Conservation (phyloP, 768 basidiomycete species). For the Agrocybe pediades region DNA sequence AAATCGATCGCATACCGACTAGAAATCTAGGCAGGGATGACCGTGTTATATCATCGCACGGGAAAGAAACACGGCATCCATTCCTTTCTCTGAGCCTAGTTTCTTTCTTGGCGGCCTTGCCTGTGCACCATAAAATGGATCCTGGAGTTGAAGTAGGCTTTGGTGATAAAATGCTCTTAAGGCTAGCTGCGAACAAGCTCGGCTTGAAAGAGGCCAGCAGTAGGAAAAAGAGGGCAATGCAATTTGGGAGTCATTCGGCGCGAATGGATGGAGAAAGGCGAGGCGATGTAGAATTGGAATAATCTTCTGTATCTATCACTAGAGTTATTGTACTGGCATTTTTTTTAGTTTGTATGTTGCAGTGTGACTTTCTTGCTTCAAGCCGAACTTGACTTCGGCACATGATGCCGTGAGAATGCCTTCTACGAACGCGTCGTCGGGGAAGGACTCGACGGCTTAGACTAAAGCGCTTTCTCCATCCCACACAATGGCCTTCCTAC, state of each 20-base stretch:
- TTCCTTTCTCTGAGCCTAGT: constrained; percentile 84
- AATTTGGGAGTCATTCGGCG: constrained; percentile 90
- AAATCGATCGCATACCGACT: constrained; percentile 83
- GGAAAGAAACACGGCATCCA: constrained; percentile 91
- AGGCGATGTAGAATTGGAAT: constrained; percentile 48
- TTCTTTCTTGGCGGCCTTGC: constrained; percentile 73
- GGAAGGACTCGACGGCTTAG: not conserved
- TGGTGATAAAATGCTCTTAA: constrained; percentile 88
- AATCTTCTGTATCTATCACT: not conserved
- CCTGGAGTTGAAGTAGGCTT: constrained; percentile 70
- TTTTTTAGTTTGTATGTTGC: no score
- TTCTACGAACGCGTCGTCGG: not conserved
- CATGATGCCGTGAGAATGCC: constrained; percentile 3
- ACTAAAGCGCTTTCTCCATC: not conserved
- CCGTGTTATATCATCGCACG: constrained; percentile 87
- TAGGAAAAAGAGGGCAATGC: constrained; percentile 93
- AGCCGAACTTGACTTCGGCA: not conserved
- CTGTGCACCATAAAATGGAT: constrained; percentile 84
- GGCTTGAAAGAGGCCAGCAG: constrained; percentile 74
- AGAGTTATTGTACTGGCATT: no score
- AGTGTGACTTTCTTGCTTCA: no score
- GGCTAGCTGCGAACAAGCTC: constrained; percentile 69
- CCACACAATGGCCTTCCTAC: constrained; percentile 4
- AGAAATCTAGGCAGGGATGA: constrained; percentile 96
- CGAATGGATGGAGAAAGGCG: constrained; percentile 72